These are phyloP conservation scores for Paradendryphiella salina DNA, from an alignment of 2,329 filamentous ascomycete species.

Conservation along the genomic window DNA sequence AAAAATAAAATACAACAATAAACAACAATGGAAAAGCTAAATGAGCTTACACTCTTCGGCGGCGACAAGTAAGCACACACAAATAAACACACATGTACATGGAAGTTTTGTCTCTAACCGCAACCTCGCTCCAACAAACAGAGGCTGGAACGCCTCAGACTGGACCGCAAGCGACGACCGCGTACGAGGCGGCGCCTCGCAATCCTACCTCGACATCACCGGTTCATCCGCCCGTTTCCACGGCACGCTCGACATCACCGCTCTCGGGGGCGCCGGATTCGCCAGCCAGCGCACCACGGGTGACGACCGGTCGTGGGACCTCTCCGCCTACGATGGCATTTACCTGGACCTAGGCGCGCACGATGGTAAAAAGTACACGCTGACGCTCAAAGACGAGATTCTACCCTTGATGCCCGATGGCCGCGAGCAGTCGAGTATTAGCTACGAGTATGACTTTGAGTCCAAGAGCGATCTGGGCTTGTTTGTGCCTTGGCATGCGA, in stretches of 20 bases:
- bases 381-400: slow-evolving; percentile 73
- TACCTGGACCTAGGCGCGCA: slow-evolving; percentile 56
- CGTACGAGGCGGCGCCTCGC: slow-evolving; percentile 73
- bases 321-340: slow-evolving; percentile 66
- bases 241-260: slow-evolving; percentile 71
- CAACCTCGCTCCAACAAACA: slow-evolving; percentile 33
- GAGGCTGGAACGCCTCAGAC: slow-evolving; percentile 61
- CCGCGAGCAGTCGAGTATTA: slow-evolving; percentile 70
- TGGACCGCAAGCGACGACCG: slow-evolving; percentile 76
- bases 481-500: slow-evolving; percentile 64
- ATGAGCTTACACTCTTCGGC: slow-evolving; percentile 36
- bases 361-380: slow-evolving; percentile 71
- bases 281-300: slow-evolving; percentile 72
- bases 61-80: slow-evolving; percentile 31
- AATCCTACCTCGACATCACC: slow-evolving; percentile 55
- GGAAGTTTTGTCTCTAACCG: too few relatives aligned
- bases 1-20: background rate
- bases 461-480: slow-evolving; percentile 42
- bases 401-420: slow-evolving; percentile 62
- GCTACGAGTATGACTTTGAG: slow-evolving; percentile 64
- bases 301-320: slow-evolving; percentile 63
- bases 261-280: slow-evolving; percentile 80
- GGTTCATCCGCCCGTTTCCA: slow-evolving; percentile 58
- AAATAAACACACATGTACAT: background rate
- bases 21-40: slow-evolving; percentile 22